Percentiles rank a stretch among this genome's conserved stretches.
These are phyloP conservation scores for Talaromyces verruculosus DNA, from an alignment of 2,329 filamentous ascomycete genomes.

Conservation along the genomic window DNA sequence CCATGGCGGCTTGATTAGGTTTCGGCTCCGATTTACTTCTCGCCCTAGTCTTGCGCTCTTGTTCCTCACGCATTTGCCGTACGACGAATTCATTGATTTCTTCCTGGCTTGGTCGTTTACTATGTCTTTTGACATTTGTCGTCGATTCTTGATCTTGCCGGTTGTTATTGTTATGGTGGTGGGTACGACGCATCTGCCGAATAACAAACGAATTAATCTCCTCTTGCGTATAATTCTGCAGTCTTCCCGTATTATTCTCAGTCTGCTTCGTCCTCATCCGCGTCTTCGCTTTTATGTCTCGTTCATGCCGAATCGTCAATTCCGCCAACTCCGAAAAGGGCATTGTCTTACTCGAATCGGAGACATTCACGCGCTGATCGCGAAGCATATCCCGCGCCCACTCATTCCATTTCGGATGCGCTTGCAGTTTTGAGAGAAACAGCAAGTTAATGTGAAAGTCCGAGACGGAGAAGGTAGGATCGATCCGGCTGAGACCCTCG, in stretches of 20 bases:
- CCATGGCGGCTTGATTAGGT: background rate
- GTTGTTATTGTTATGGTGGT: conserved; percentile 17
- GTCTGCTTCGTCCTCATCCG: background rate
- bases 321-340: conserved; percentile 29
- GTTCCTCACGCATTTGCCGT: conserved; percentile 30
- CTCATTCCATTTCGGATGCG: conserved; percentile 28
- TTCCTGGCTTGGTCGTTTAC: conserved; percentile 31
- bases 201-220: conserved; percentile 33
- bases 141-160: conserved; percentile 5
- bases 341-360: conserved; percentile 25
- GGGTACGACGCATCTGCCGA: conserved; percentile 26
- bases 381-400: conserved; percentile 31
- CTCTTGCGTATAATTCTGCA: conserved; percentile 26
- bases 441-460: conserved; percentile 30
- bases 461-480: conserved; percentile 29
- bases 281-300: conserved; percentile 12
- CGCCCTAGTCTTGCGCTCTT: conserved; percentile 25
- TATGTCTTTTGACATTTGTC: conserved; percentile 22
- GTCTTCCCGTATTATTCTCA: conserved; percentile 4
- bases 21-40: conserved; percentile 13
- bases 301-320: conserved; percentile 27
- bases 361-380: conserved; percentile 27
- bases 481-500: conserved; percentile 30
- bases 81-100: conserved; percentile 34
- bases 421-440: conserved; percentile 30